Evolutionary conservation across 306 rosid genomes (phyloP).

Genomic region (Chamaecrista fasciculata): DNA sequence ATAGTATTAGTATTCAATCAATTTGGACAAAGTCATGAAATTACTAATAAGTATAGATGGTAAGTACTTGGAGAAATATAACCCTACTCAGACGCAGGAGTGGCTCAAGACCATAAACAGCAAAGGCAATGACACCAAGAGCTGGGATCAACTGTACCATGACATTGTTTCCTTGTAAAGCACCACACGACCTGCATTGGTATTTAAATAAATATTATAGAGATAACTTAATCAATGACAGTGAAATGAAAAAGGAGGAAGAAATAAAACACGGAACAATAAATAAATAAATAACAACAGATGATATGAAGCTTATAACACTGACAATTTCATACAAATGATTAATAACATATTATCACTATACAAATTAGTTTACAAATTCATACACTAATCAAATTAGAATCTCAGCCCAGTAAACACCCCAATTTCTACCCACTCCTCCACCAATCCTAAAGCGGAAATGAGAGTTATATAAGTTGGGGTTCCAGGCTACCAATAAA

Average conservation of each 20-base stretch:
- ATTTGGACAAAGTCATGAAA: conserved; percentile 11
- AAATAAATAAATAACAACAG: conserved; percentile 11
- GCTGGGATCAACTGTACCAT: conserved; percentile 69
- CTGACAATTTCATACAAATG: conserved; percentile 8
- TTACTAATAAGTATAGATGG: conserved; percentile 25
- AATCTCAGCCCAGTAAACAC: conserved; percentile 13
- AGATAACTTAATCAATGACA: conserved; percentile 12
- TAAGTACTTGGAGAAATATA: conserved; percentile 65
- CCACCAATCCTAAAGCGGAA: conserved; percentile 12
- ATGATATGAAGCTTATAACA: conserved; percentile 10
- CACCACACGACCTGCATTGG: conserved; percentile 61
- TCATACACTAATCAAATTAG: conserved; percentile 21
- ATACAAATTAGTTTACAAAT: conserved; percentile 11
- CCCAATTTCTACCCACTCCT: conserved; percentile 23
- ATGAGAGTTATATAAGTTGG: conserved; percentile 6
- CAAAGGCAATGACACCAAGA: conserved; percentile 79
- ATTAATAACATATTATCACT: conserved; percentile 14
- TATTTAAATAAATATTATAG: conserved; percentile 6
- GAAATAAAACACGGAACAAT: conserved; percentile 13
- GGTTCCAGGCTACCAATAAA: conserved; percentile 1
- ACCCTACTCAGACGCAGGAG: conserved; percentile 68
- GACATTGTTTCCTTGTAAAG: conserved; percentile 58
- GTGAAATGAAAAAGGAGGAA: not conserved
- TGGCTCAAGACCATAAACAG: conserved; percentile 87
- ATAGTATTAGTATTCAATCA: conserved; percentile 19